A percentile compares a stretch with the other conserved stretches of the same genome.
phyloP scores from a whole-genome alignment of 2,329 filamentous ascomycete genomes.

The Cladosporium sp. region DNA sequence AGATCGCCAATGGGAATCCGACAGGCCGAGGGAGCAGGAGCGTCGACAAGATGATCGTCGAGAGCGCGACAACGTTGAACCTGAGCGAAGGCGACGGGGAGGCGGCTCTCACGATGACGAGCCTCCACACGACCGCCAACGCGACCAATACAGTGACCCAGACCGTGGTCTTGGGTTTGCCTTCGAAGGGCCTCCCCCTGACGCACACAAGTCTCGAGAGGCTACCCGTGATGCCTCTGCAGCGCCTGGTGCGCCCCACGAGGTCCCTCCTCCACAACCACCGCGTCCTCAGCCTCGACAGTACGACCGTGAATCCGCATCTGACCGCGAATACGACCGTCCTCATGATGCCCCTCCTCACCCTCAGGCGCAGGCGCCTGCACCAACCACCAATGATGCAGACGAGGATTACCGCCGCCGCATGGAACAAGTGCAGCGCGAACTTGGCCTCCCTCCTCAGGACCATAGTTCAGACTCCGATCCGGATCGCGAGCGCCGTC shows the following conservation, averaged over 20 bases:
- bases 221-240: not conserved
- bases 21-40: too few species aligned
- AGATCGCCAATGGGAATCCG: too few species aligned
- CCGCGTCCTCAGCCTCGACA: constrained; percentile 1
- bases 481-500: constrained; percentile 30
- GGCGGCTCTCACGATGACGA: constrained; percentile 7
- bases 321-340: constrained; percentile 5
- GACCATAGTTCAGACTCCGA: constrained; percentile 25
- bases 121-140: constrained; percentile 14
- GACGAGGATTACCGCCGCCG: constrained; percentile 50
- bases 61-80: constrained; percentile 12
- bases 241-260: not conserved
- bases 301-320: not conserved
- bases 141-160: constrained; percentile 23
- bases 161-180: constrained; percentile 32
- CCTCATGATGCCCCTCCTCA: not conserved
- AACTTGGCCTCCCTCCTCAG: constrained; percentile 35
- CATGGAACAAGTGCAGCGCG: constrained; percentile 43
- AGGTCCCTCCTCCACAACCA: constrained; percentile 1
- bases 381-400: constrained; percentile 31
- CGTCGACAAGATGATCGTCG: constrained; percentile 11
- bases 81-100: constrained; percentile 6
- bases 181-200: constrained; percentile 26
- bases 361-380: not conserved
- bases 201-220: constrained; percentile 16